Conservation (phyloP, 2,329 filamentous ascomycete species). For the Fusarium sp. region DNA sequence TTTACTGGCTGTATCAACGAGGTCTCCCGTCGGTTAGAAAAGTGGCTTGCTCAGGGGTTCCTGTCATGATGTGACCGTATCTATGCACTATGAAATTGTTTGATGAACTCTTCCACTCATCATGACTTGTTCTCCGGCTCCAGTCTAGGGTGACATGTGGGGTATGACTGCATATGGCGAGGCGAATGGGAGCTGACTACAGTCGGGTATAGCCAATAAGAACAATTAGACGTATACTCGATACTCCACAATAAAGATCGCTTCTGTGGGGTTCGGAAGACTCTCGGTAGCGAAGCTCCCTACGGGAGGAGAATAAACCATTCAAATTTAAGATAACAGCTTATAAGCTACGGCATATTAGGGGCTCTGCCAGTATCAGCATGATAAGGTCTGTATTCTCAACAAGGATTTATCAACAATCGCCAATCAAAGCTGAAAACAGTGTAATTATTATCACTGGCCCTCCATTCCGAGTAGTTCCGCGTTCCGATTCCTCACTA, state of each 20-base stretch:
- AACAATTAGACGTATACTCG: rapidly evolving
- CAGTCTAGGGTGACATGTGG: background rate
- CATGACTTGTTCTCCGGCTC: background rate
- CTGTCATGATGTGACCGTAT: background rate
- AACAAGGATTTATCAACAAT: rapidly evolving
- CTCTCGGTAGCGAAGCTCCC: background rate
- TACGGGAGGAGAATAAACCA: background rate
- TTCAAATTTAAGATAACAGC: background rate
- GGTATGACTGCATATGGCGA: rapidly evolving
- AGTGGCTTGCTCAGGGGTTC: background rate
- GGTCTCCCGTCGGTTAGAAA: background rate
- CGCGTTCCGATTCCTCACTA: background rate
- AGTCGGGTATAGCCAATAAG: background rate
- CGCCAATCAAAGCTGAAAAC: background rate
- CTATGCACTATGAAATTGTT: no score
- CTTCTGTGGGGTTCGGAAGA: background rate
- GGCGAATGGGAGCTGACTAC: background rate
- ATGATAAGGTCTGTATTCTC: background rate
- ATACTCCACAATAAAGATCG: rapidly evolving
- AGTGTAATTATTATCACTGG: rapidly evolving
- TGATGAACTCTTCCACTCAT: background rate
- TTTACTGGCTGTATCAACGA: background rate
- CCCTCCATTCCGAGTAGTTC: background rate
- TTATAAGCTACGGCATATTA: background rate
- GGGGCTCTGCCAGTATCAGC: background rate